Base-by-base conservation (phyloP, 345 rosid genomes). In the Murraya koenigii region DNA sequence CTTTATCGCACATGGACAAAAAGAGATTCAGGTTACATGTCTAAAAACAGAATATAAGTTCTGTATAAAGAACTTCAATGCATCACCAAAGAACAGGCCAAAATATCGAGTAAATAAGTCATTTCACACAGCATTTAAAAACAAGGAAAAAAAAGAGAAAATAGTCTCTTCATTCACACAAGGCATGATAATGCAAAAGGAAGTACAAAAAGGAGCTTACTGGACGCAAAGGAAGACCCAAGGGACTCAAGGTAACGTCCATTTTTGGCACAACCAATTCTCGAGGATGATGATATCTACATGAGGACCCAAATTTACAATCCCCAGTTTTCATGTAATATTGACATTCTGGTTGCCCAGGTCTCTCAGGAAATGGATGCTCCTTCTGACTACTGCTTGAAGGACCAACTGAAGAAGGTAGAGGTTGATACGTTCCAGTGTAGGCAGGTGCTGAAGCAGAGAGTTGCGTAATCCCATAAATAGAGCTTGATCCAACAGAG, bases 221-320 rank as follows among this genome's bases (percentile, higher is more conserved):
- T 1, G 91, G 94, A 72, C 93, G 97, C 80, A 92, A 69, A 62
- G 99, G 98, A 78, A 92, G 90, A 76, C 97, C 98, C 55, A 86
- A 65, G 70, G 94, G 89, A 82, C 92, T 91, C 75, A 92, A 87
- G 60, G 80, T 67, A 28, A 84, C 77, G 75, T 88, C 84, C 44
- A 86, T 66, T 78, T 85, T 89, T 41, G 89, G 86, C 7, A 84
- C 80, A 35, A 81, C 69, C 77, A 82, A 78, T 70, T 90, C 94
- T 17, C 82, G 87, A 14, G 98, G 99, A 80, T 96, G 99, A 87
- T 96, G 97, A 81, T 86, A 96, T 89, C 84, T 92, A 88, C 99
- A 94, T 0, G 92, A 89, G 39, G 94, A 85, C 77, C 97, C 95
- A 33, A 84, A 94, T 87, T 86, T 94, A 87, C 99, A 96, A 22